phyloP scores from a whole-genome alignment of 2,329 filamentous ascomycete genomes.

The Fusarium tanahbumbuense region DNA sequence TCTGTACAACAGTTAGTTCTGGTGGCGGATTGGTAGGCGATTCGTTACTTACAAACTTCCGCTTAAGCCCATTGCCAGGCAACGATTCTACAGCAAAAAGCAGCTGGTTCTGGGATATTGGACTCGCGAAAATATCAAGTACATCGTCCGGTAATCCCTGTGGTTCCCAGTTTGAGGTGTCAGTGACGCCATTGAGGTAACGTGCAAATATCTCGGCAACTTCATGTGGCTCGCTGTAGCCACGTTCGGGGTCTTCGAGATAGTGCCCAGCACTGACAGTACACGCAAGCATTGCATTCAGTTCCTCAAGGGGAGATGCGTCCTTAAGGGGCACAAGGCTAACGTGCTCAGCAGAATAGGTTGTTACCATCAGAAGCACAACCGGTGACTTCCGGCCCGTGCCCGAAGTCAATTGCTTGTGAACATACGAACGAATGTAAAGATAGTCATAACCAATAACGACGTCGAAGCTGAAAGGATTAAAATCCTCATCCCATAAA shows the following conservation, averaged over 20 bases:
- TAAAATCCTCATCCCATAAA: slow-evolving; percentile 53
- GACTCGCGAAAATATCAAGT: slow-evolving; percentile 60
- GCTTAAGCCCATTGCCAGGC: slow-evolving; percentile 56
- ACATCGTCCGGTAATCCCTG: slow-evolving; percentile 60
- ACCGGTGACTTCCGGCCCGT: slow-evolving; percentile 52
- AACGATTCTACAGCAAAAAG: slow-evolving; percentile 28
- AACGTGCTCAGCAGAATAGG: slow-evolving; percentile 67
- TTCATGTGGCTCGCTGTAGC: slow-evolving; percentile 57
- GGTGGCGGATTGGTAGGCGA: neutral
- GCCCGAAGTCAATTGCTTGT: slow-evolving; percentile 37
- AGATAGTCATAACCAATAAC: slow-evolving; percentile 65
- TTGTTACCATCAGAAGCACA: slow-evolving; percentile 62
- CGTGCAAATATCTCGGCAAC: slow-evolving; percentile 61
- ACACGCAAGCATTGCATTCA: slow-evolving; percentile 57
- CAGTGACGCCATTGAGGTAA: slow-evolving; percentile 55
- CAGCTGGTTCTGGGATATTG: slow-evolving; percentile 52
- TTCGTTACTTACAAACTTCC: slow-evolving; percentile 58
- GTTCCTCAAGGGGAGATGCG: slow-evolving; percentile 57
- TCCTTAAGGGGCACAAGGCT: slow-evolving; percentile 57
- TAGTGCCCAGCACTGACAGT: slow-evolving; percentile 53
- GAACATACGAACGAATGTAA: slow-evolving; percentile 56
- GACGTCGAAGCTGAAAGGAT: slow-evolving; percentile 59
- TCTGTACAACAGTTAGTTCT: slow-evolving; percentile 2
- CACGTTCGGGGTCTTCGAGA: slow-evolving; percentile 56
- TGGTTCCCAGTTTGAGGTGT: slow-evolving; percentile 59